A percentile compares a stretch with the other conserved stretches of the same genome.
These are phyloP conservation scores for Nothophytophthora sp. DNA, from an alignment of 352 stramenopile species.

Conservation along the genomic window DNA sequence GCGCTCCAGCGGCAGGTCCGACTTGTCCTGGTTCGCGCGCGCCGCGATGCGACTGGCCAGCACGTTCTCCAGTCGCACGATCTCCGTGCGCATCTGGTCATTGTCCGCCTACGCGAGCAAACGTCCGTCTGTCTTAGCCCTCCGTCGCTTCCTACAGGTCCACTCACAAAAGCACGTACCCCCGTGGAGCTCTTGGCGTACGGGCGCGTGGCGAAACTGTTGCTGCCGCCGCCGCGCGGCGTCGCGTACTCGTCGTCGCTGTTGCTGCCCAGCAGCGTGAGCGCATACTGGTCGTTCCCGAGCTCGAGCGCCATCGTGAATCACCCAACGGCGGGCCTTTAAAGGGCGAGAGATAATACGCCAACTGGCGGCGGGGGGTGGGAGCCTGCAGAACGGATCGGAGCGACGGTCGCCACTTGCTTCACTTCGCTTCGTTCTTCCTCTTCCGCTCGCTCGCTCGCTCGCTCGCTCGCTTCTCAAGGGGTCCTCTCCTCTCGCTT, in stretches of 20 bases:
- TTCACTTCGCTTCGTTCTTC: too few relatives aligned
- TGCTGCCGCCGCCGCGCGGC: slow-evolving; percentile 20
- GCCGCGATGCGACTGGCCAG: slow-evolving; percentile 70
- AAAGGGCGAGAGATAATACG: too few relatives aligned
- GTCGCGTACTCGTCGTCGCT: slow-evolving; percentile 66
- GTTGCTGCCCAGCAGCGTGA: slow-evolving; percentile 53
- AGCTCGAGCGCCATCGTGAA: slow-evolving; percentile 40
- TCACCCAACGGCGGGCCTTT: too few relatives aligned
- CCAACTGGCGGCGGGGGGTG: too few relatives aligned
- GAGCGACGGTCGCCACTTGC: too few relatives aligned
- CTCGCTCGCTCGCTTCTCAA: too few relatives aligned
- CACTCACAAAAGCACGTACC: slow-evolving; percentile 31
- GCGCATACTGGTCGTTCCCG: slow-evolving; percentile 47
- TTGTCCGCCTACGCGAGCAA: slow-evolving; percentile 51
- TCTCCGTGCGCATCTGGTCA: slow-evolving; percentile 79
- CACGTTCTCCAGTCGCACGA: slow-evolving; percentile 77
- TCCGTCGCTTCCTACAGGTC: too few relatives aligned
- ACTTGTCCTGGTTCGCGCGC: slow-evolving; percentile 71
- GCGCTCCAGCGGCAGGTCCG: slow-evolving; percentile 69
- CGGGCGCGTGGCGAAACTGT: slow-evolving; percentile 40
- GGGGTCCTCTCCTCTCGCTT: too few relatives aligned
- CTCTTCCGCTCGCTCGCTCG: too few relatives aligned
- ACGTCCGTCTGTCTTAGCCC: neutral
- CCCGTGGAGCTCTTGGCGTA: slow-evolving; percentile 57
- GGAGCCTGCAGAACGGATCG: too few relatives aligned